These are phyloP conservation scores for Trichosanthes truncata DNA, from an alignment of 306 rosid species.

Conservation along the genomic window DNA sequence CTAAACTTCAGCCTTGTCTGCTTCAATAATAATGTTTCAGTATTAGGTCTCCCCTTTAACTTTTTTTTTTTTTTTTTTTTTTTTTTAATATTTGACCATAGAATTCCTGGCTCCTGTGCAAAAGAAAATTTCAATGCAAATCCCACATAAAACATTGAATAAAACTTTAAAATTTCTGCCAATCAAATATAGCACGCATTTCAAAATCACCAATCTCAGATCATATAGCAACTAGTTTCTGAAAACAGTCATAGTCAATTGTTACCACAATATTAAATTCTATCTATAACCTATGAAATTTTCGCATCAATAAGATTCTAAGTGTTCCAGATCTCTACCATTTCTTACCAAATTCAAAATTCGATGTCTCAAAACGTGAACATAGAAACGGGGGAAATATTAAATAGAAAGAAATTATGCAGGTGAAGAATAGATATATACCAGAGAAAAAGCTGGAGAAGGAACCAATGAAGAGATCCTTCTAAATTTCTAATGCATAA, in stretches of 20 bases:
- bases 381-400: conserved; percentile 5
- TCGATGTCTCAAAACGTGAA: not conserved
- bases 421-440: conserved; percentile 29
- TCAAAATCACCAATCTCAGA: not conserved
- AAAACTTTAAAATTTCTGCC: not conserved
- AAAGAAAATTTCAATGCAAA: not conserved
- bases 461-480: conserved; percentile 11
- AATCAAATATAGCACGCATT: not conserved
- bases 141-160: not conserved
- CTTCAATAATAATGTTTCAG: not conserved
- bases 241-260: not conserved
- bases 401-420: conserved; percentile 9
- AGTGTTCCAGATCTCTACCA: not conserved
- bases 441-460: conserved; percentile 32
- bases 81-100: not conserved
- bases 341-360: not conserved
- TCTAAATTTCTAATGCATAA: no score
- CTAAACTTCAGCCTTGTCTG: no score
- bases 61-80: no score
- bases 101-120: not conserved
- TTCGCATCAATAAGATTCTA: not conserved
- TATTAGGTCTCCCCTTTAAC: not conserved
- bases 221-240: not conserved
- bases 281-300: not conserved
- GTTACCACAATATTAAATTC: not conserved